These are phyloP conservation scores for Exophiala mesophila DNA, from an alignment of 2,329 filamentous ascomycete species.

Conservation along the genomic window DNA sequence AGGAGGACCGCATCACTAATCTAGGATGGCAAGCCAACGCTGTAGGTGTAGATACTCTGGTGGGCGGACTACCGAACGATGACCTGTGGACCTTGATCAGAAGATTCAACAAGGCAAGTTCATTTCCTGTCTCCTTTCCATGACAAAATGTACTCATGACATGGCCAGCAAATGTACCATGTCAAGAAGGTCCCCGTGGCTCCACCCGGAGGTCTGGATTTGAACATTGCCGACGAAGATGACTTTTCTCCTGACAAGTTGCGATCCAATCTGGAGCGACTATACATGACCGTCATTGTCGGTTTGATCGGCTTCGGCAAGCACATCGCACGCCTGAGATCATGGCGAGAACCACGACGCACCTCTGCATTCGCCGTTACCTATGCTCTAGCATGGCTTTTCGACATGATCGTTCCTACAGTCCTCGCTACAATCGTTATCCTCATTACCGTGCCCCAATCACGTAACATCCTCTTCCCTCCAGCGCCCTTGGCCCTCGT, in stretches of 20 bases:
- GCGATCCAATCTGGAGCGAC: slow-evolving; percentile 67
- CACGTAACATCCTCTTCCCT: slow-evolving; percentile 64
- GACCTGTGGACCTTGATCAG: slow-evolving; percentile 68
- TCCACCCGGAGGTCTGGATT: slow-evolving; percentile 65
- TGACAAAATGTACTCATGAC: slow-evolving; percentile 24
- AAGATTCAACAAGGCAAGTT: slow-evolving; percentile 65
- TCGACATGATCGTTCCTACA: slow-evolving; percentile 65
- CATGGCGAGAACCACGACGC: slow-evolving; percentile 68
- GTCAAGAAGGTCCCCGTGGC: slow-evolving; percentile 62
- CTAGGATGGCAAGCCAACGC: slow-evolving; percentile 58
- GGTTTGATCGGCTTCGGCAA: slow-evolving; percentile 63
- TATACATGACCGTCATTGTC: slow-evolving; percentile 75
- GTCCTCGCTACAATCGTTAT: slow-evolving; percentile 56
- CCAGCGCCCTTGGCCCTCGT: slow-evolving; percentile 72
- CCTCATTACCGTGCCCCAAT: slow-evolving; percentile 61
- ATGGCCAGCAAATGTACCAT: slow-evolving; percentile 57
- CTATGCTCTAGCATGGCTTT: slow-evolving; percentile 62
- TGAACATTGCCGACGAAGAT: slow-evolving; percentile 76
- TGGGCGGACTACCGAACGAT: slow-evolving; percentile 66
- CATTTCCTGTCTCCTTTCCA: slow-evolving; percentile 5
- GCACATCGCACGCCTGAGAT: slow-evolving; percentile 69
- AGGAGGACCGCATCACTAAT: slow-evolving; percentile 56
- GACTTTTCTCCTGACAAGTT: slow-evolving; percentile 83
- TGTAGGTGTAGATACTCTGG: slow-evolving; percentile 55
- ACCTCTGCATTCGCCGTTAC: slow-evolving; percentile 62